Percentiles rank a stretch among this genome's conserved stretches.
Conservation (phyloP, 163 green algal genomes). For the Chlorella variabilis region DNA sequence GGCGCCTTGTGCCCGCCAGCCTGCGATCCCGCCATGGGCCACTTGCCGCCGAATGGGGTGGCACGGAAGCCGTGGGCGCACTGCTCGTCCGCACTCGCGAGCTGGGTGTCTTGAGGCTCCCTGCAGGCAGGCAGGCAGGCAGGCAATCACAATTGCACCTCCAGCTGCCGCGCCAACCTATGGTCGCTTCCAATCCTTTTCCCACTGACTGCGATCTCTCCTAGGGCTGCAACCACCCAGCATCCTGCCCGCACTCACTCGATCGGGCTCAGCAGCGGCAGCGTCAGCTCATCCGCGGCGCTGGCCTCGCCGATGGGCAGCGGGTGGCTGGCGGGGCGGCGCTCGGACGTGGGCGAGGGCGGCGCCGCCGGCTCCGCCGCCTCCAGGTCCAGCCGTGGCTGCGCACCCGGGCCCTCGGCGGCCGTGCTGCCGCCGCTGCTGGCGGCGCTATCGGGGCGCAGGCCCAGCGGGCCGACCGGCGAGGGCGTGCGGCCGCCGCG, state of each 20-base stretch:
- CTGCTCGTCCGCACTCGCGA: background rate
- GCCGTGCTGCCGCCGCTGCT: background rate
- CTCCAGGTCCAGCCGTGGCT: background rate
- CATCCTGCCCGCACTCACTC: background rate
- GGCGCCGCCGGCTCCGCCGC: background rate
- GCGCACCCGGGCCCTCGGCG: background rate
- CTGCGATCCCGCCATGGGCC: background rate
- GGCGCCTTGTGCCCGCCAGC: background rate
- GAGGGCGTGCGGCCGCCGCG: background rate
- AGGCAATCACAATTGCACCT: background rate
- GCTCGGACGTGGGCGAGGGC: background rate
- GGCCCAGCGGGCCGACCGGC: background rate
- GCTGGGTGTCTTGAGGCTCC: background rate
- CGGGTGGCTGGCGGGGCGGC: background rate
- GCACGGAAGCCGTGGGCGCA: background rate
- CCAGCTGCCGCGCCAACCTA: too few relatives aligned
- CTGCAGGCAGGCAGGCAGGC: background rate
- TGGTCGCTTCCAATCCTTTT: too few relatives aligned
- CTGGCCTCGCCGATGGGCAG: background rate
- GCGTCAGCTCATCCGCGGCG: background rate
- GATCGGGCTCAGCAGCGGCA: conserved; percentile 2
- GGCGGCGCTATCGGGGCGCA: background rate
- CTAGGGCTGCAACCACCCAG: background rate
- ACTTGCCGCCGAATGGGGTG: background rate
- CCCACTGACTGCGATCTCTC: too few relatives aligned